These are phyloP conservation scores for Nakazawaea populi DNA, from an alignment of 805 yeast species.

Conservation along the genomic window DNA sequence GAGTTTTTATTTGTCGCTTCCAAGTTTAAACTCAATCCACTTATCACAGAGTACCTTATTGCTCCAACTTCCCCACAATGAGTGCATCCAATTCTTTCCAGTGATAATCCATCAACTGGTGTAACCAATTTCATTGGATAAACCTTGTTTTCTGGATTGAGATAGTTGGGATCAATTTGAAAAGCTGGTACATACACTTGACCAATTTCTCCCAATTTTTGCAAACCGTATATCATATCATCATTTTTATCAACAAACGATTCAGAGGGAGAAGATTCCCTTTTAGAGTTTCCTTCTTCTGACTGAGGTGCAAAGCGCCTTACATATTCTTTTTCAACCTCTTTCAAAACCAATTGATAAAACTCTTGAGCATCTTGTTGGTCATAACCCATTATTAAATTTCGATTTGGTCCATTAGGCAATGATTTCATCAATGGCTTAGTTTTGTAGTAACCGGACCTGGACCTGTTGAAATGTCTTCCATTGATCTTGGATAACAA, in stretches of 20 bases:
- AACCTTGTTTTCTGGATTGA: constrained; percentile 35
- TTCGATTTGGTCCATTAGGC: constrained; percentile 69
- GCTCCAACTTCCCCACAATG: constrained; percentile 94
- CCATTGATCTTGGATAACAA: constrained; percentile 51
- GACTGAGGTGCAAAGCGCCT: constrained; percentile 15
- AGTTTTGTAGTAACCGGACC: constrained; percentile 58
- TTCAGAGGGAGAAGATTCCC: constrained; percentile 2
- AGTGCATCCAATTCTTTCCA: constrained; percentile 86
- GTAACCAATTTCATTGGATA: constrained; percentile 60
- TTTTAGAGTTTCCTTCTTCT: constrained; percentile 4
- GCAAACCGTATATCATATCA: constrained; percentile 29
- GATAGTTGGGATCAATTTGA: constrained; percentile 70
- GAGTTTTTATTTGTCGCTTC: constrained; percentile 42
- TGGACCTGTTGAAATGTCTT: constrained; percentile 45
- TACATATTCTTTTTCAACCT: constrained; percentile 53
- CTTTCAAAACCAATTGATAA: constrained; percentile 70
- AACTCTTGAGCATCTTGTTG: constrained; percentile 98
- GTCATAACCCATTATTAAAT: constrained; percentile 75
- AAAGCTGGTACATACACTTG: constrained; percentile 64
- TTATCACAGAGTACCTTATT: constrained; percentile 70
- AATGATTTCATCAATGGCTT: constrained; percentile 54
- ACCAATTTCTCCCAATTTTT: constrained; percentile 53
- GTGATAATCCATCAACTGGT: constrained; percentile 87
- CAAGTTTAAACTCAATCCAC: constrained; percentile 67
- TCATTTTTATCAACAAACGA: constrained; percentile 15